Base-by-base conservation (phyloP, 2,329 filamentous ascomycete genomes). In the Rhinocladiella mackenziei region DNA sequence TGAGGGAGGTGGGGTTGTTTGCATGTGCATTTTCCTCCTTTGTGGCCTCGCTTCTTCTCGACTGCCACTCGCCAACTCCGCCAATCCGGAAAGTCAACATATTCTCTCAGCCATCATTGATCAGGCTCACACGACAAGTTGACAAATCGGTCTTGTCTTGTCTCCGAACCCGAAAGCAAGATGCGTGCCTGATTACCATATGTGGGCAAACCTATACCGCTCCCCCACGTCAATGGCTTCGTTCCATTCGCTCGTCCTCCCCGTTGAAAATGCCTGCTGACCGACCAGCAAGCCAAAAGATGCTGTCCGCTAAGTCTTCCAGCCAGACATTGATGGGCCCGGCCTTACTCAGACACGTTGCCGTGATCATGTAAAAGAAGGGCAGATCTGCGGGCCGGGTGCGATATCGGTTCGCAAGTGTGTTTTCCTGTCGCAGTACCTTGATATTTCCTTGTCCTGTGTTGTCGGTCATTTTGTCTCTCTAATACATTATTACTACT, bases 121-220 rank as follows among this genome's bases (percentile, higher is more conserved):
- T n/a, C n/a, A n/a, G n/a, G n/a, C n/a, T n/a, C n/a, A n/a, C n/a
- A n/a, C n/a, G n/a, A n/a, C n/a, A n/a, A n/a, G n/a, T n/a, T n/a
- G n/a, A n/a, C n/a, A n/a, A n/a, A n/a, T n/a, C n/a, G n/a, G n/a
- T n/a, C n/a, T n/a, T n/a, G n/a, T n/a, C n/a, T n/a, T n/a, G n/a
- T n/a, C n/a, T n/a, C n/a, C n/a, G n/a, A n/a, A n/a, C n/a, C n/a
- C n/a, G n/a, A n/a, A n/a, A n/a, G n/a, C n/a, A n/a, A n/a, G n/a
- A n/a, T 33, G 34, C 28, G 42, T 39, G 42, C 42, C 42, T 45
- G 42, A 34, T 34, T 45, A 34, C 42, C 18, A 23, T 28, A 39
- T 45, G 5, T 17, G 25, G 36, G 18, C 30, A 39, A 45, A 26
- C 11, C 26, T 26, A 20, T 25, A 7, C 26, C 22, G 3, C 17